phyloP scores from a whole-genome alignment of 768 basidiomycete genomes.

The Panaeolus papilionaceus region DNA sequence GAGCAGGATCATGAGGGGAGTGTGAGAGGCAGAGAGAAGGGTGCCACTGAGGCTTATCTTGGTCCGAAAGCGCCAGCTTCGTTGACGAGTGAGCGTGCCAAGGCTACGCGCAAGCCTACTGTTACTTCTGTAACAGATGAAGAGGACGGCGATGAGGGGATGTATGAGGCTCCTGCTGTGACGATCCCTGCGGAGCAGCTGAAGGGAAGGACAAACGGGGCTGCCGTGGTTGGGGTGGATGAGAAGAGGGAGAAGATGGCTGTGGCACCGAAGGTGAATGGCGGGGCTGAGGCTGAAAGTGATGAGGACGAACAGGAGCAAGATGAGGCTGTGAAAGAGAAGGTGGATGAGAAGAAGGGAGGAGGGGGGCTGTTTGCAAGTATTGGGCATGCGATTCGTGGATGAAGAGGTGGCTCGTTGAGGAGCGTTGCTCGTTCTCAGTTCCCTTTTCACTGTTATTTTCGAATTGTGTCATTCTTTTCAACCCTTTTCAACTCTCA shows the following conservation, averaged over 20 bases:
- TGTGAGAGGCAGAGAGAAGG: no score
- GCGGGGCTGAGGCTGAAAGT: background rate
- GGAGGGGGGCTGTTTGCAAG: background rate
- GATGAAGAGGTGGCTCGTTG: background rate
- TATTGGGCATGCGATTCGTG: background rate
- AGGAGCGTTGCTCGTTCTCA: no score
- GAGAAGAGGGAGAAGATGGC: background rate
- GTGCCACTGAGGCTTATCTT: no score
- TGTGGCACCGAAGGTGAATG: background rate
- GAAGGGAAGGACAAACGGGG: background rate
- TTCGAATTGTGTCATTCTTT: no score
- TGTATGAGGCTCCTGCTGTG: background rate
- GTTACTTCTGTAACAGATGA: background rate
- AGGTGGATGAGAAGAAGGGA: background rate
- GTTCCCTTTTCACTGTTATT: no score
- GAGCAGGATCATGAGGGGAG: background rate
- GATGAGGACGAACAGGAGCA: background rate
- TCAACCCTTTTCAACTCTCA: no score
- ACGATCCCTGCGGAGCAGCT: background rate
- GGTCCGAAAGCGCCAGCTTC: background rate
- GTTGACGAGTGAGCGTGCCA: background rate
- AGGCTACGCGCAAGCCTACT: background rate
- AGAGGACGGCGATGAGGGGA: background rate
- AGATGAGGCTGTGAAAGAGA: background rate
- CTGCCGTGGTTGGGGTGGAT: background rate